phyloP scores from a whole-genome alignment of 352 stramenopile genomes.

The Globisporangium perplexum region DNA sequence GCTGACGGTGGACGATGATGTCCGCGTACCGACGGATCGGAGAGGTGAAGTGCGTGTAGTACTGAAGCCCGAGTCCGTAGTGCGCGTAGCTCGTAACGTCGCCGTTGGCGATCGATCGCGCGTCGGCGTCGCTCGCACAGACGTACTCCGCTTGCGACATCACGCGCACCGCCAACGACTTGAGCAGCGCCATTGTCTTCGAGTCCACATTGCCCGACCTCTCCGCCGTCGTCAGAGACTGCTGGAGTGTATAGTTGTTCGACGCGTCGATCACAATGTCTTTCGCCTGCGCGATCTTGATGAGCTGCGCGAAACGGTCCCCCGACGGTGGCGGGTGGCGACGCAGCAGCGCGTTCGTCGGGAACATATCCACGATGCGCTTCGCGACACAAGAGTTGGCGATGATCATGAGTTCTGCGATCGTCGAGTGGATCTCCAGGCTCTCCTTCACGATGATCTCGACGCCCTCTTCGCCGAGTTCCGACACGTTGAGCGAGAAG shows the following conservation, averaged over 20 bases:
- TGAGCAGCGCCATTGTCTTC: constrained; percentile 87
- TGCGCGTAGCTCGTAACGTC: constrained; percentile 69
- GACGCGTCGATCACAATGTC: constrained; percentile 67
- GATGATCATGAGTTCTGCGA: constrained; percentile 93
- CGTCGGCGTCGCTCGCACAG: constrained; percentile 60
- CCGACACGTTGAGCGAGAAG: constrained; percentile 75
- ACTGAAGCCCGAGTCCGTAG: constrained; percentile 85
- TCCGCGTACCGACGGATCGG: constrained; percentile 90
- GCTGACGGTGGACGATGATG: constrained; percentile 88
- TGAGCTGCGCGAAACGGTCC: constrained; percentile 69
- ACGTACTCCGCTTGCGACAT: constrained; percentile 96
- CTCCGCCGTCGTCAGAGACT: constrained; percentile 58
- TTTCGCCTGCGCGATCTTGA: constrained; percentile 62
- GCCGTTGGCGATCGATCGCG: constrained; percentile 26
- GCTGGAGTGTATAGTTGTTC: constrained; percentile 81
- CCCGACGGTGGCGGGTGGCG: constrained; percentile 77
- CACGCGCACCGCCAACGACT: constrained; percentile 90
- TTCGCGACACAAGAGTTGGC: constrained; percentile 88
- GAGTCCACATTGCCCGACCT: constrained; percentile 49
- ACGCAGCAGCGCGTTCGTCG: constrained; percentile 80
- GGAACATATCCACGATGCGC: constrained; percentile 77
- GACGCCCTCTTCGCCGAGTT: constrained; percentile 65
- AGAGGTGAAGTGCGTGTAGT: constrained; percentile 92
- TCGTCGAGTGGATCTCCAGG: constrained; percentile 91
- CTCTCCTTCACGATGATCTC: constrained; percentile 88